A percentile compares a stretch with the other conserved stretches of the same genome.
Evolutionary conservation across 306 rosid species (phyloP).

Genomic region (Hippophae rhamnoides): DNA sequence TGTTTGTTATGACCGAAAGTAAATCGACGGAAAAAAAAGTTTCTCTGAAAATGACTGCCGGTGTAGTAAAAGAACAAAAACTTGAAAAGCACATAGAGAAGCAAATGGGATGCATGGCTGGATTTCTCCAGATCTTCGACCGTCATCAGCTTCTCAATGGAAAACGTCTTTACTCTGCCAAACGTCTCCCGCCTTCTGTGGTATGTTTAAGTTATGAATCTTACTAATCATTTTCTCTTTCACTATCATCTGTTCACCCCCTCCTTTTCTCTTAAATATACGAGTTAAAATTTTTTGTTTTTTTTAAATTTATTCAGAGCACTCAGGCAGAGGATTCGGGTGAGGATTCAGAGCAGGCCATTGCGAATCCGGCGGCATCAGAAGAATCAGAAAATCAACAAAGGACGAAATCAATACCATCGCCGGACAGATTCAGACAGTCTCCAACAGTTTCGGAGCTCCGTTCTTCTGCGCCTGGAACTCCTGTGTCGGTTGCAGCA

Average conservation of each 20-base stretch:
- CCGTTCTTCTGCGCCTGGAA: slow-evolving; percentile 22
- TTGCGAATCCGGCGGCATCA: slow-evolving; percentile 20
- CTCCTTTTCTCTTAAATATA: neutral
- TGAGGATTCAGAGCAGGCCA: slow-evolving; percentile 24
- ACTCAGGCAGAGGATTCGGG: slow-evolving; percentile 27
- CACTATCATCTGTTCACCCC: neutral
- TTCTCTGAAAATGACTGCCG: slow-evolving; percentile 42
- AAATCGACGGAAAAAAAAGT: neutral
- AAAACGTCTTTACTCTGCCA: slow-evolving; percentile 57
- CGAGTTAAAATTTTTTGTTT: no score
- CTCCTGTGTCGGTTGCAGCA: neutral
- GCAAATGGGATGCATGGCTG: slow-evolving; percentile 98
- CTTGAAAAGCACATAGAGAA: slow-evolving; percentile 62
- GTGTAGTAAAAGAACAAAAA: slow-evolving; percentile 52
- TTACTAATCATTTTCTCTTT: neutral
- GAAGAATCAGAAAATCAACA: slow-evolving; percentile 24
- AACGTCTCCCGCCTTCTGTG: slow-evolving; percentile 48
- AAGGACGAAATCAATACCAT: slow-evolving; percentile 24
- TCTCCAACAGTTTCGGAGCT: slow-evolving; percentile 23
- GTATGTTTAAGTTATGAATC: slow-evolving; percentile 21
- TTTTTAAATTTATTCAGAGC: neutral
- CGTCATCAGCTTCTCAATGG: slow-evolving; percentile 66
- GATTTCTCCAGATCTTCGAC: slow-evolving; percentile 85
- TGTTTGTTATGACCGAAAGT: neutral
- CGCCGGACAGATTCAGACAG: slow-evolving; percentile 37